Evolutionary conservation across 1,284 basidiomycete species (phyloP).

Genomic region (Somion occarium): DNA sequence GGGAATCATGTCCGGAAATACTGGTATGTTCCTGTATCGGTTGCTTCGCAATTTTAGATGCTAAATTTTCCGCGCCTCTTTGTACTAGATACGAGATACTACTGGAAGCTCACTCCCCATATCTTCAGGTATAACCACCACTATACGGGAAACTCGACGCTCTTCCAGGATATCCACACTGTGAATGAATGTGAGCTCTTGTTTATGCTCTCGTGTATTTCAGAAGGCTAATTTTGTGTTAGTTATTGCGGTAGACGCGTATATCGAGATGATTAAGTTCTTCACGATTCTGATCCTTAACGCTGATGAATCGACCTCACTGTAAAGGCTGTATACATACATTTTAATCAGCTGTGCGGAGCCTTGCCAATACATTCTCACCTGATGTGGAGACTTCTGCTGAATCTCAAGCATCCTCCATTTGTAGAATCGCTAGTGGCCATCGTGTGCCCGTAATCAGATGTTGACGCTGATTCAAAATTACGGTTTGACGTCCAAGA

Average conservation of each 20-base stretch:
- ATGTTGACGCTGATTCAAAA: too few relatives aligned
- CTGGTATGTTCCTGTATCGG: conserved; percentile 23
- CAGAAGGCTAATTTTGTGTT: conserved; percentile 6
- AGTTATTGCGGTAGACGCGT: conserved; percentile 33
- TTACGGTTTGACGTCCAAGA: not conserved
- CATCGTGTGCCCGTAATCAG: too few relatives aligned
- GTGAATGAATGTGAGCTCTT: conserved; percentile 36
- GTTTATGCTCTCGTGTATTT: not conserved
- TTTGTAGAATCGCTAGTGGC: too few relatives aligned
- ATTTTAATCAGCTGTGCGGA: too few relatives aligned
- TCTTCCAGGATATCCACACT: conserved; percentile 54
- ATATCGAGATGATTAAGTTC: conserved; percentile 42
- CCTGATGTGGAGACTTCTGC: too few relatives aligned
- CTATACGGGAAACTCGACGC: conserved; percentile 28
- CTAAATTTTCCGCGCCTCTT: not conserved
- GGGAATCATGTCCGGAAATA: conserved; percentile 47
- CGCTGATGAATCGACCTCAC: conserved; percentile 34
- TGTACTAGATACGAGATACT: conserved; percentile 37
- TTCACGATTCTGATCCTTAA: conserved; percentile 44
- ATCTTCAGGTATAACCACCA: conserved; percentile 46
- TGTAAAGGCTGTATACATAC: not conserved
- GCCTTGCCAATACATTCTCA: too few relatives aligned
- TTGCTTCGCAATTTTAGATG: not conserved
- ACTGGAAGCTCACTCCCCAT: conserved; percentile 44
- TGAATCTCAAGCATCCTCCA: too few relatives aligned